These are phyloP conservation scores for Nephelium lappaceum DNA, from an alignment of 345 rosid genomes.

Conservation along the genomic window DNA sequence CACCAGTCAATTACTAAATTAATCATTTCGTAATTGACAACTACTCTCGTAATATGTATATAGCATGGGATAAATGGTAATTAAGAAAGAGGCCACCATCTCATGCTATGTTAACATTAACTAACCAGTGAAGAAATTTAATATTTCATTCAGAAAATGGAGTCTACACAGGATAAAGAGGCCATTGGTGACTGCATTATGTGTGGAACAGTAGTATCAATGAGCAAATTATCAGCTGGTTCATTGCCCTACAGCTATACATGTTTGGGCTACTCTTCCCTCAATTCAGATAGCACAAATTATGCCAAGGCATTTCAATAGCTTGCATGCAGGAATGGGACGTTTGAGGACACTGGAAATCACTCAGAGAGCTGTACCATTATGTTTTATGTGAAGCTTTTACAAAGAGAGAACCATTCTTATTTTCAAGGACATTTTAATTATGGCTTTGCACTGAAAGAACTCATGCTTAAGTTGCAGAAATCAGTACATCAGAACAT, in stretches of 20 bases:
- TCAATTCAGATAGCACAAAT: not conserved
- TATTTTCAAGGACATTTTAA: not conserved
- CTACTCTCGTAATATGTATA: not conserved
- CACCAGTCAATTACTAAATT: no score
- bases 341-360: not conserved
- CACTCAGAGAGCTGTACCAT: not conserved
- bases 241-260: not conserved
- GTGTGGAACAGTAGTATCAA: not conserved
- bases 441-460: not conserved
- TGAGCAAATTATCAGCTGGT: not conserved
- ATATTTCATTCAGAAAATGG: not conserved
- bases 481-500: not conserved
- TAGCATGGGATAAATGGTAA: not conserved
- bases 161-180: not conserved
- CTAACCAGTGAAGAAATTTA: not conserved
- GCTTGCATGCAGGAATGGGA: not conserved
- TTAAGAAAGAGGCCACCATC: not conserved
- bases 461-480: not conserved
- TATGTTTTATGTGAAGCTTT: not conserved
- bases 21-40: no score
- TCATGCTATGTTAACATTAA: not conserved
- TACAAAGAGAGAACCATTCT: not conserved
- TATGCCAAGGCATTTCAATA: not conserved
- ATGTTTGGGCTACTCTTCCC: not conserved
- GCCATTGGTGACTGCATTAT: not conserved